These are phyloP conservation scores for Saccharomyces hybrid DNA, from an alignment of 1,139 yeast genomes.

Conservation along the genomic window DNA sequence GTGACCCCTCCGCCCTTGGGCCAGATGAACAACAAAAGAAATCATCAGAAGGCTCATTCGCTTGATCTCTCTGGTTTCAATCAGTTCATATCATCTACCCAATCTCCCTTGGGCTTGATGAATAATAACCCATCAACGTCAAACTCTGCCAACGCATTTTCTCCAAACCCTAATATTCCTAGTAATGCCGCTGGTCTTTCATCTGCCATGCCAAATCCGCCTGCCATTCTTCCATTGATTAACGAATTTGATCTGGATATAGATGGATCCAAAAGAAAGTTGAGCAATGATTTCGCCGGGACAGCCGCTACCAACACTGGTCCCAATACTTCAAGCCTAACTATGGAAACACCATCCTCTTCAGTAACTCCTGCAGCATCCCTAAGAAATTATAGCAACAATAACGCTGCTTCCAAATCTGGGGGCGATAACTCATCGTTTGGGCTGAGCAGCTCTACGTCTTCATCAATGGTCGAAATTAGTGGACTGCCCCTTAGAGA, in stretches of 20 bases:
- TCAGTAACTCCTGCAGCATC: conserved; percentile 6
- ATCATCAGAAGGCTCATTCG: conserved; percentile 31
- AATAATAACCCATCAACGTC: neutral
- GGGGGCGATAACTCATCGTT: neutral
- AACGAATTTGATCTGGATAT: conserved; percentile 19
- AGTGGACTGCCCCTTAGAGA: conserved; percentile 31
- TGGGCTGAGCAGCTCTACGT: neutral
- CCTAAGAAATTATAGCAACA: conserved; percentile 5
- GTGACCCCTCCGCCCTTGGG: conserved; percentile 31
- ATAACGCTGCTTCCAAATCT: conserved; percentile 1
- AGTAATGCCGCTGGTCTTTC: conserved; percentile 2
- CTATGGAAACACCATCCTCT: neutral
- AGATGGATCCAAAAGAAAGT: neutral
- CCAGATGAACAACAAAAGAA: conserved; percentile 28
- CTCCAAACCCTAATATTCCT: conserved; percentile 14
- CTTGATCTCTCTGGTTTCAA: conserved; percentile 29
- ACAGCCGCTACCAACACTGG: neutral
- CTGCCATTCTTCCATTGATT: conserved; percentile 21
- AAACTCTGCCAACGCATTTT: conserved; percentile 6
- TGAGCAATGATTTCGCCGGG: neutral
- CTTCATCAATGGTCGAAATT: conserved; percentile 7
- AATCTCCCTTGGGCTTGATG: conserved; percentile 3
- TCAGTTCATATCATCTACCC: conserved; percentile 21
- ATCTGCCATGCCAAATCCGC: conserved; percentile 2
- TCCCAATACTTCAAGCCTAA: conserved; percentile 2